Evolutionary conservation across 495 filamentous ascomycete genomes (phyloP).

Genomic region (Parachaetomium inaequale): DNA sequence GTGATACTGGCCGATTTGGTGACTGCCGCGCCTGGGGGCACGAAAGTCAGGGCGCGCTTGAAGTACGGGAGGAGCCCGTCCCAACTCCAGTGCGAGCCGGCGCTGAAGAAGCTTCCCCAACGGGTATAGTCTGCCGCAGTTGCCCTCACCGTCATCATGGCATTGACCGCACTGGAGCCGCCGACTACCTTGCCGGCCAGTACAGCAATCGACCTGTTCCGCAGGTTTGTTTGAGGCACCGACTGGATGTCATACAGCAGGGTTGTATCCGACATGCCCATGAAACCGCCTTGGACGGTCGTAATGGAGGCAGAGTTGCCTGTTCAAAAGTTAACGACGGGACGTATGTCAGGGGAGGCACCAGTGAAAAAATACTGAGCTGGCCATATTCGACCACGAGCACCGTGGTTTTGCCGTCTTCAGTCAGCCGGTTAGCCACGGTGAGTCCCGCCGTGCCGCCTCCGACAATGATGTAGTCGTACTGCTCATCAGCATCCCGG

Average conservation of each 20-base stretch:
- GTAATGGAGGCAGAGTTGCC: slow-evolving; percentile 26
- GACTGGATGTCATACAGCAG: slow-evolving; percentile 42
- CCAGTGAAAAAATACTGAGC: slow-evolving; percentile 11
- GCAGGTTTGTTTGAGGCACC: slow-evolving; percentile 36
- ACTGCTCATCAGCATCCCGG: slow-evolving; percentile 33
- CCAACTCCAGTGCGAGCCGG: slow-evolving; percentile 43
- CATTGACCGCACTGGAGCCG: slow-evolving; percentile 56
- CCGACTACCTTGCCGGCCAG: slow-evolving; percentile 55
- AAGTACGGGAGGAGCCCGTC: slow-evolving; percentile 47
- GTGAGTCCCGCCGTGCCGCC: slow-evolving; percentile 89
- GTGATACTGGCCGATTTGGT: slow-evolving; percentile 38
- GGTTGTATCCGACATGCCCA: slow-evolving; percentile 21
- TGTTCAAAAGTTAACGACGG: background rate
- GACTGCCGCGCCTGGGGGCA: slow-evolving; percentile 34
- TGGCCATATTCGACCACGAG: slow-evolving; percentile 49
- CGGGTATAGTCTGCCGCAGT: slow-evolving; percentile 45
- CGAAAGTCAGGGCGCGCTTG: slow-evolving; percentile 42
- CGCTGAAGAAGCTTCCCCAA: slow-evolving; percentile 44
- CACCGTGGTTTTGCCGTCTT: slow-evolving; percentile 42
- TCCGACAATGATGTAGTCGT: slow-evolving; percentile 83
- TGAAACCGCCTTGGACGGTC: slow-evolving; percentile 30
- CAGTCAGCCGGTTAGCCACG: slow-evolving; percentile 60
- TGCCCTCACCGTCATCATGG: slow-evolving; percentile 46
- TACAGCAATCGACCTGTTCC: slow-evolving; percentile 34
- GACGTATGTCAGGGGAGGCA: background rate